Evolutionary conservation across 345 rosid genomes (phyloP), one percentile per base, ranked within the genome.

Genomic region (Psidium friedrichsthalianum): DNA sequence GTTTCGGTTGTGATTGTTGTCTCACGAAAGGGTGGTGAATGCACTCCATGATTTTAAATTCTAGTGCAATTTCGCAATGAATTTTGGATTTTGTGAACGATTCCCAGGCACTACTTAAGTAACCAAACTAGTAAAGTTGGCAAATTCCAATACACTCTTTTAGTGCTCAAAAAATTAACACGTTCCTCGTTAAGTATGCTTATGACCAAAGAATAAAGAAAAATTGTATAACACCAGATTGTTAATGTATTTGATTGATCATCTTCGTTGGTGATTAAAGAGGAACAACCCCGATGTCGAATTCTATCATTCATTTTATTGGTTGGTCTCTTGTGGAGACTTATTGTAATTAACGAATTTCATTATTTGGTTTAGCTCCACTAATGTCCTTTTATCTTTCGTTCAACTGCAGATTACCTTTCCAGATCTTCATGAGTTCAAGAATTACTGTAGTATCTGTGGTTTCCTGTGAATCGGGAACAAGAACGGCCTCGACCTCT

Each of bases 401-500:
- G 11, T 51, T 85, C 29, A 24, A 1, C 3, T 29, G 69, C 96
- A 97, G 98, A 91, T 90, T 90, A 85, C 93, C 89, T 85, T 85
- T 86, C 86, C 83, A 89, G 90, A 88, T 90, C 95, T 97, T 96
- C 94, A 97, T 96, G 99, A 94, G 88, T 93, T 93, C 94, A 90
- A 93, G 82, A 90, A 89, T 90, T 86, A 64, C 90, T 90, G 96
- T 89, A 89, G 90, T 91, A 92, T 92, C 90, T 76, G 74, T 84
- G 86, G 99, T 97, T 96, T 97, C 99, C 99, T 97, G 98, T 92
- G 88, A 89, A 78, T 91, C 87, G 97, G 98, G 98, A 95, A 93
- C 98, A 95, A 93, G 90, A 93, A 88, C 92, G 82, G 85, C 88
- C 74, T 36, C 86, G 27, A 53, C 40, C 93, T 90, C 93, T 97